Conservation (phyloP, 1,284 basidiomycete genomes). For the Malassezia caprae region DNA sequence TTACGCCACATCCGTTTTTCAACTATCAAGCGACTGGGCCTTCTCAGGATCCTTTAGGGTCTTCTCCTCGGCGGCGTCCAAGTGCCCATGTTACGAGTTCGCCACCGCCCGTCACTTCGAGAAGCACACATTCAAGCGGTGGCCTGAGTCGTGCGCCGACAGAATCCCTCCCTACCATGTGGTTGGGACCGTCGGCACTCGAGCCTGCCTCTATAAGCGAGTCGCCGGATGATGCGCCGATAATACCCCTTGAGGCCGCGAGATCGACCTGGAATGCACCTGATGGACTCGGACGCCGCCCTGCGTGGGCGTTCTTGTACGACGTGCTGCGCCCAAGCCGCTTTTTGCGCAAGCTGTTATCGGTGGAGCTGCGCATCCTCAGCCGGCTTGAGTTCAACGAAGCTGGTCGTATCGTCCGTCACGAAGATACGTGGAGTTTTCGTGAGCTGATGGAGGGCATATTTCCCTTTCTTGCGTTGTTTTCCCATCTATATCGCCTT, state of each 20-base stretch:
- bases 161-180: not conserved
- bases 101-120: not conserved
- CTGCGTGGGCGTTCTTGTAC: constrained; percentile 32
- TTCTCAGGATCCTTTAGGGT: not conserved
- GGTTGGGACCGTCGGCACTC: not conserved
- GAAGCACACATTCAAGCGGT: not conserved
- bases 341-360: constrained; percentile 32
- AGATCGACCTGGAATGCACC: constrained; percentile 37
- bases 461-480: constrained; percentile 37
- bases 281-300: constrained; percentile 34
- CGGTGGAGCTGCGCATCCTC: constrained; percentile 44
- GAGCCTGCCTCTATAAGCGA: not conserved
- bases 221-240: not conserved
- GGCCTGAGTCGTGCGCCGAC: not conserved
- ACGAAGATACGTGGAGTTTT: constrained; percentile 47
- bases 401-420: constrained; percentile 42
- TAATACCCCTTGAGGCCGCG: constrained; percentile 30
- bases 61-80: not conserved
- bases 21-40: constrained; percentile 19
- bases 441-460: constrained; percentile 44
- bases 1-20: constrained; percentile 43
- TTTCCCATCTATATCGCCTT: constrained; percentile 13
- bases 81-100: not conserved
- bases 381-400: constrained; percentile 48
- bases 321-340: constrained; percentile 34